Evolutionary conservation across 1,284 basidiomycete genomes (phyloP), one percentile per base, ranked within the genome.

Genomic region (Vanrija humicola): DNA sequence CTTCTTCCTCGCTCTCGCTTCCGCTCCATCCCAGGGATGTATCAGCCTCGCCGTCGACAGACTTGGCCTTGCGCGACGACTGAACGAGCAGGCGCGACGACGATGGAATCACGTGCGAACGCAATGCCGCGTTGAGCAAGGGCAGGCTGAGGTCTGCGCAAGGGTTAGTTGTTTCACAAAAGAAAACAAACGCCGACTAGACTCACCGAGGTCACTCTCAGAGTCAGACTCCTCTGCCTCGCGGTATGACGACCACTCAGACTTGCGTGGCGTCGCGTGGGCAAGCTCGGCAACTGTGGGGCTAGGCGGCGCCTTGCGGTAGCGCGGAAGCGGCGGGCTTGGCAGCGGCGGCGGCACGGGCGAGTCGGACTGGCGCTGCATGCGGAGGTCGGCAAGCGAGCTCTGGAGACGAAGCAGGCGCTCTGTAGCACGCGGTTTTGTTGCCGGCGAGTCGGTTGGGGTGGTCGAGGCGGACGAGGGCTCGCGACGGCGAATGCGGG

Each of bases 121-220:
- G 54, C n/a, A 69, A 38, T 0, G 70, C 67, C 14, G 61, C 67
- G 38, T 68, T 58, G 18, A 63, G 48, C 8, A 68, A 55, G 1
- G 69, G 64, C 2, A 64, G 57, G 10, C 52, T 56, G 14, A 66
- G 48, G 54, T 70, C 69, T 64, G 46, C 16, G 18, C 15, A 3
- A 14, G 8, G 38, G 19, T 34, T 34, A 34, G 34, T 34, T 34
- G 34, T 15, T 25, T 49, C 7, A 52, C 10, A 16, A n/a, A 45
- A 7, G 28, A 34, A 34, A 14, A 39, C 12, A 25, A 1, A 28
- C 9, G 2, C 19, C 16, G 26, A 19, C 5, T 5, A 34, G 9
- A 65, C 67, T 54, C 46, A 68, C 68, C 68, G n/a, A 72, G 61
- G 51, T 72, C 70, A 46, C 68, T 70, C 23, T 72, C 70, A 29